Conservation (phyloP, 495 filamentous ascomycete genomes). For the Penicillium tannophilum region DNA sequence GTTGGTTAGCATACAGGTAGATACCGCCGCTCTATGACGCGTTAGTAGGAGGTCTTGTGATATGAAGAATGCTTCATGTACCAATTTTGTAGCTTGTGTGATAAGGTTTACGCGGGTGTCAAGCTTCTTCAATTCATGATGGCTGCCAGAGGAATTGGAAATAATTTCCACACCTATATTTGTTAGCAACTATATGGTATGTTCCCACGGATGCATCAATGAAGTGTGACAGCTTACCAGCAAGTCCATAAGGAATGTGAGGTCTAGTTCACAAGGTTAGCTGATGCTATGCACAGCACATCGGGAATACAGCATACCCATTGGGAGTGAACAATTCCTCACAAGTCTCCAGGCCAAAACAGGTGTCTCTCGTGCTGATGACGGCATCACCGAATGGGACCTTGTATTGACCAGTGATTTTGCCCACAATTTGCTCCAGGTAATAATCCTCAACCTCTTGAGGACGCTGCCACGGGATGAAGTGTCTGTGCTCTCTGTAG, state of each 20-base stretch:
- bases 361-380: constrained; percentile 71
- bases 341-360: constrained; percentile 73
- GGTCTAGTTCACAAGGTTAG: constrained; percentile 18
- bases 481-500: constrained; percentile 54
- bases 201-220: no score
- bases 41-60: constrained; percentile 2
- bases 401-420: constrained; percentile 60
- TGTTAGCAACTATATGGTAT: background rate
- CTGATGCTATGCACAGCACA: background rate
- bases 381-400: constrained; percentile 79
- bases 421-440: constrained; percentile 64
- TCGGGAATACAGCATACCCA: constrained; percentile 33
- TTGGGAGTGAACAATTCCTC: constrained; percentile 78
- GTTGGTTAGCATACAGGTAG: constrained; percentile 75
- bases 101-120: constrained; percentile 75
- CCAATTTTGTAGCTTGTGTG: constrained; percentile 69
- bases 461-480: constrained; percentile 64
- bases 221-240: constrained; percentile 23
- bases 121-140: constrained; percentile 76
- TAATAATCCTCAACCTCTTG: constrained; percentile 70
- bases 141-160: constrained; percentile 73
- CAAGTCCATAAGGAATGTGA: constrained; percentile 40
- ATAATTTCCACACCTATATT: constrained; percentile 67
- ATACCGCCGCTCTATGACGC: constrained; percentile 62
- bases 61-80: constrained; percentile 9